Percentiles rank a stretch among this genome's conserved stretches.
Evolutionary conservation across 1,139 yeast genomes (phyloP).

Genomic region (Pichia sp.): DNA sequence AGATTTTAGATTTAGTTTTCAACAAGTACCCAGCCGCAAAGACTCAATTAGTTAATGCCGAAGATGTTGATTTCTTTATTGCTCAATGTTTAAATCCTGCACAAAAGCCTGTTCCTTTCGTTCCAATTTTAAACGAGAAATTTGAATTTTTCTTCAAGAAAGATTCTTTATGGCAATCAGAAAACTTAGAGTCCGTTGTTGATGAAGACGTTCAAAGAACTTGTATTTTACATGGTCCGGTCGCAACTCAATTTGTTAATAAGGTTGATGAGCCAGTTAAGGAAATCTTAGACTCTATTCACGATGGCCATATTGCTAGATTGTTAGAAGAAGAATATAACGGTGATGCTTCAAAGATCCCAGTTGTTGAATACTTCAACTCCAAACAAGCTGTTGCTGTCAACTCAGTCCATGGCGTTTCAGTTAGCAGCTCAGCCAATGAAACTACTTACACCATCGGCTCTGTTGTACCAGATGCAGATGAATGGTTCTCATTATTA

Average conservation of each 20-base stretch:
- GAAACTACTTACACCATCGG: constrained; percentile 33
- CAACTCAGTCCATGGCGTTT: constrained; percentile 28
- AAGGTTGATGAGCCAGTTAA: constrained; percentile 88
- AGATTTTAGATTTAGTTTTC: constrained; percentile 52
- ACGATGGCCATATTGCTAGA: constrained; percentile 76
- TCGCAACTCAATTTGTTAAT: constrained; percentile 88
- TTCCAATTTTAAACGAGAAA: constrained; percentile 89
- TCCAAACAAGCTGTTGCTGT: constrained; percentile 34
- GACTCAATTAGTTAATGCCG: constrained; percentile 83
- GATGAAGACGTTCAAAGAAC: constrained; percentile 97
- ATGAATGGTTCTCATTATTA: constrained; percentile 68
- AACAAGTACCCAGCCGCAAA: constrained; percentile 64
- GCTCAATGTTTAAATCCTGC: constrained; percentile 72
- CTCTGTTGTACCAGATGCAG: constrained; percentile 40
- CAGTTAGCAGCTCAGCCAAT: constrained; percentile 30
- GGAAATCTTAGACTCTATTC: constrained; percentile 80
- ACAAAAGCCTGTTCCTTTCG: constrained; percentile 97
- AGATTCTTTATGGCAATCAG: constrained; percentile 98
- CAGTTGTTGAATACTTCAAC: constrained; percentile 75
- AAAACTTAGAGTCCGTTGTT: constrained; percentile 91
- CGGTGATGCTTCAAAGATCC: constrained; percentile 64
- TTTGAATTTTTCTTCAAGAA: constrained; percentile 96
- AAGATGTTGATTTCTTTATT: constrained; percentile 91
- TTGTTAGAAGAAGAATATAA: constrained; percentile 63
- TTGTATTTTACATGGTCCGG: constrained; percentile 97